A percentile compares a stretch with the other conserved stretches of the same genome.
Evolutionary conservation across 805 yeast species (phyloP).

Genomic region (Wickerhamiella cacticola): DNA sequence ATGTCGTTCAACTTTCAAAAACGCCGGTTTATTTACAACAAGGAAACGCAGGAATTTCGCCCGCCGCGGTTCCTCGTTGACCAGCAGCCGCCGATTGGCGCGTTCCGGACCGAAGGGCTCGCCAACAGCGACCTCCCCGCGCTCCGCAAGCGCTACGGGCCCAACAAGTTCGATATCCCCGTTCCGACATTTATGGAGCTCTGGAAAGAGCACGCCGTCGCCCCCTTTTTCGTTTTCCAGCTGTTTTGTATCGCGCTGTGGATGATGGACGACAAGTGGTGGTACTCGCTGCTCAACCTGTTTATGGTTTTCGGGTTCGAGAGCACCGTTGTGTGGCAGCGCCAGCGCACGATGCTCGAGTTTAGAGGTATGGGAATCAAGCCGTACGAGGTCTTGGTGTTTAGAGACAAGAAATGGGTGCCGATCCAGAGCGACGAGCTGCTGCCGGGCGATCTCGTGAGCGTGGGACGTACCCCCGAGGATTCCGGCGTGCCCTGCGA

Average conservation of each 20-base stretch:
- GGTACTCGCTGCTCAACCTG: conserved; percentile 77
- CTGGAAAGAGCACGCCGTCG: conserved; percentile 94
- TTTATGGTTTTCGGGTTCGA: conserved; percentile 91
- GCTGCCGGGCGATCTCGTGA: conserved; percentile 80
- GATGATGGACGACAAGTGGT: conserved; percentile 96
- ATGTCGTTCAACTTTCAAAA: conserved; percentile 77
- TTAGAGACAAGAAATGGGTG: conserved; percentile 59
- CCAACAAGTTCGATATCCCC: conserved; percentile 86
- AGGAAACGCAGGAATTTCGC: conserved; percentile 42
- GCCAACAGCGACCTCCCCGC: conserved; percentile 27
- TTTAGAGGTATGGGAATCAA: conserved; percentile 95
- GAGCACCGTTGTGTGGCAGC: conserved; percentile 87
- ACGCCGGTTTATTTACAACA: conserved; percentile 69
- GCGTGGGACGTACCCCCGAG: conserved; percentile 76
- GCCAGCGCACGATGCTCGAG: conserved; percentile 87
- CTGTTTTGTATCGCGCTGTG: conserved; percentile 89
- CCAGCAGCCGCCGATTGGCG: conserved; percentile 41
- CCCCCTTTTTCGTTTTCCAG: conserved; percentile 96
- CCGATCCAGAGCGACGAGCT: conserved; percentile 59
- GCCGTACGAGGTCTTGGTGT: conserved; percentile 69
- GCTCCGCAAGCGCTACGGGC: conserved; percentile 55
- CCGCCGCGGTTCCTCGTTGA: conserved; percentile 68
- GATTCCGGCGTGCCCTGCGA: conserved; percentile 94
- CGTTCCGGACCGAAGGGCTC: conserved; percentile 49
- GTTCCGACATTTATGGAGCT: conserved; percentile 82